phyloP scores from a whole-genome alignment of 176 grass and related monocot genomes.

The Eremochloa ophiuroides region DNA sequence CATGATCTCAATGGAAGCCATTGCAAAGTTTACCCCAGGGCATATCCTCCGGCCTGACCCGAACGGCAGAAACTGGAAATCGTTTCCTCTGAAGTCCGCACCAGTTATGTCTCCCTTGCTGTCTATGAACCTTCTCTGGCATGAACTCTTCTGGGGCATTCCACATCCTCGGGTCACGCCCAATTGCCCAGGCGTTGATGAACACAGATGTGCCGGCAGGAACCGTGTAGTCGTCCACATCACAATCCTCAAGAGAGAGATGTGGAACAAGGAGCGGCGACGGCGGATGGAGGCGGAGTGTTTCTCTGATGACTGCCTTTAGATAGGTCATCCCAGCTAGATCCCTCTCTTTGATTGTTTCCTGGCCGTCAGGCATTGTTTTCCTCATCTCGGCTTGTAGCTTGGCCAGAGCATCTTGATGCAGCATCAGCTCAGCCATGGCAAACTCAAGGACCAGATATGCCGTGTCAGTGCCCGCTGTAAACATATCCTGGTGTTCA shows the following conservation, averaged over 20 bases:
- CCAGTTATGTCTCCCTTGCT: neutral
- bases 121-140: neutral
- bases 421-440: neutral
- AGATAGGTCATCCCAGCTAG: neutral
- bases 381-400: neutral
- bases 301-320: neutral
- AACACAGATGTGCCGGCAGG: neutral
- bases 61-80: neutral
- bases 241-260: neutral
- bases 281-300: neutral
- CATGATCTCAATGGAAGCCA: neutral
- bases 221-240: neutral
- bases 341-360: neutral
- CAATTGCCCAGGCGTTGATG: neutral
- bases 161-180: neutral
- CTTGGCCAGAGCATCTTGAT: neutral
- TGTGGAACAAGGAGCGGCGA: neutral
- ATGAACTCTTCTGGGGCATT: neutral
- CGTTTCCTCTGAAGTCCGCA: neutral
- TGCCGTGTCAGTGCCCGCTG: neutral
- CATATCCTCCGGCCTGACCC: neutral
- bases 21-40: neutral
- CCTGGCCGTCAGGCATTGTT: neutral
- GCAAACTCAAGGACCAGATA: neutral
- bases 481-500: neutral